Base-by-base conservation (phyloP, 345 rosid species). In the Syzygium grande region DNA sequence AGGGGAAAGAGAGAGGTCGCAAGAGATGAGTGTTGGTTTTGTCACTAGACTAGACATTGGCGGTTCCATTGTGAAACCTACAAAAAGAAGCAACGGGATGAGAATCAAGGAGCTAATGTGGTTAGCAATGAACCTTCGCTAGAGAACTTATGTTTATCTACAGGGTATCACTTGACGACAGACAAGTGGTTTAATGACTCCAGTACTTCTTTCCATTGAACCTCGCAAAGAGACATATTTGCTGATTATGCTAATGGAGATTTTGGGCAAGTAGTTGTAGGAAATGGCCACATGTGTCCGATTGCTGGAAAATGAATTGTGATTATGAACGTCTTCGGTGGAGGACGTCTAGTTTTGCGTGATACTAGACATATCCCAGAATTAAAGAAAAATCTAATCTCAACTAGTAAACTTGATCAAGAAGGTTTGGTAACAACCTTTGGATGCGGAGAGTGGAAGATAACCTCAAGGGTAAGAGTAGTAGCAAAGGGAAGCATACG, bases 21-120 rank as follows among this genome's bases (percentile, higher is more conserved):
- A 56, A 2, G 9, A 43, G 46, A 43, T 23, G 13, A 56, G 1
- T 23, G n/a, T 23, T 56, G 13, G 1, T 56, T 56, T 23, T 23
- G n/a, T 56, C 6, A 56, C 2, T 0, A 23, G 0, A 56, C 2
- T 22, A 0, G 61, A 56, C 1, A 56, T 56, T 0, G 0, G 0
- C 1, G n/a, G 2, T 23, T 56, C 10, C 13, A 23, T 7, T 56
- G 23, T 56, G 2, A 56, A 56, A 5, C 61, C 6, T 56, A 56
- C n/a, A 56, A 56, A 56, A 56, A 23, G n/a, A 56, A 56, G 61
- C 61, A 56, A 10, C 27, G 0, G 0, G n/a, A 23, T 23, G n/a
- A 23, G n/a, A 56, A 56, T 56, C 3, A 56, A 23, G 0, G 61
- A 56, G 61, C 61, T 56, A 56, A 43, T 43, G 7, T 6, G 1